Evolutionary conservation across 306 rosid genomes (phyloP).

Genomic region (Trichosanthes truncata): DNA sequence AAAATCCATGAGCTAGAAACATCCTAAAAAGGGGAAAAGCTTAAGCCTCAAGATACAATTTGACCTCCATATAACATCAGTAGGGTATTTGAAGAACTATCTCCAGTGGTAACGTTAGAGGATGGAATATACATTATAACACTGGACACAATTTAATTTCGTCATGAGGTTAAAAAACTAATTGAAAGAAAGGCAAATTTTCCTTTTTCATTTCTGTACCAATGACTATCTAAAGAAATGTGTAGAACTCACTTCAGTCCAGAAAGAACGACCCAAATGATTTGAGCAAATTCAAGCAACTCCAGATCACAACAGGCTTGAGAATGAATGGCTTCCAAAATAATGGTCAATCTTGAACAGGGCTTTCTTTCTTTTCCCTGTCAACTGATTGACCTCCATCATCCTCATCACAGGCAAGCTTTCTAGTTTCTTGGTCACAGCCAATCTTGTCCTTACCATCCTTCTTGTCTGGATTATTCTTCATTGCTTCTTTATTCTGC

Average conservation of each 20-base stretch:
- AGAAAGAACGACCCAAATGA: not conserved
- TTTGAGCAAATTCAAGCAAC: constrained; percentile 1
- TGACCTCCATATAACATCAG: constrained; percentile 1
- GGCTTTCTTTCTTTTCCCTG: not conserved
- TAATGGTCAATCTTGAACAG: not conserved
- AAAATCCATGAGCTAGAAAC: not conserved
- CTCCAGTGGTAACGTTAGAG: not conserved
- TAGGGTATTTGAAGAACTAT: not conserved
- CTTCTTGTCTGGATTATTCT: not conserved
- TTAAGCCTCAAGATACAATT: constrained; percentile 10
- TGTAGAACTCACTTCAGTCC: constrained; percentile 1
- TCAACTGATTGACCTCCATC: constrained; percentile 17
- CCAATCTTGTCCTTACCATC: constrained; percentile 16
- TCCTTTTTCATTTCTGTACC: not conserved
- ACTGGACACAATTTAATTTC: constrained; percentile 4
- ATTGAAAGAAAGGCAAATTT: not conserved
- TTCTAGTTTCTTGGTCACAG: constrained; percentile 19
- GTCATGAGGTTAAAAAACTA: constrained; percentile 3
- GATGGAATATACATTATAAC: constrained; percentile 11
- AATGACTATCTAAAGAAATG: constrained; percentile 6
- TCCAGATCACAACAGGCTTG: not conserved
- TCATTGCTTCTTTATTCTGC: constrained; percentile 19
- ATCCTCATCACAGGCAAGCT: constrained; percentile 24
- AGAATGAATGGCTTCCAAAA: not conserved
- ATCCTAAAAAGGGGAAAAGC: not conserved